Percentiles rank a stretch among this genome's conserved stretches.
These are phyloP conservation scores for Oropetium thomaeum DNA, from an alignment of 176 grass and related monocot species.

Conservation along the genomic window DNA sequence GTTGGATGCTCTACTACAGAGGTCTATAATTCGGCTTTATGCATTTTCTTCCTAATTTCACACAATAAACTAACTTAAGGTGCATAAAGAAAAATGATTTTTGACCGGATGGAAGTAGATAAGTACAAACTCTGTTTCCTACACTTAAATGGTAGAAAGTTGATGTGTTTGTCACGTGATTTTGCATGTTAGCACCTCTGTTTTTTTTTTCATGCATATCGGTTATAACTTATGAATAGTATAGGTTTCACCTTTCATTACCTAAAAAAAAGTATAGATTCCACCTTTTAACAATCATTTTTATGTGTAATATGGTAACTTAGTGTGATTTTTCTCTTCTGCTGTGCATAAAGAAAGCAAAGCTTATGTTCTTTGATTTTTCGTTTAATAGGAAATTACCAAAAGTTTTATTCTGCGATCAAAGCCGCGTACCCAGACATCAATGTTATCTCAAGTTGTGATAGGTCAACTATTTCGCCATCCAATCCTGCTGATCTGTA, in stretches of 20 bases:
- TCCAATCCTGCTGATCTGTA: slow-evolving; percentile 87
- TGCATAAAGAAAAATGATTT: not conserved
- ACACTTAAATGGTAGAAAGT: not conserved
- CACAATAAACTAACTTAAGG: not conserved
- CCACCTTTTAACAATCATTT: not conserved
- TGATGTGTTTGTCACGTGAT: not conserved
- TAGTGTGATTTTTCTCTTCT: not conserved
- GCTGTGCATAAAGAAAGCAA: slow-evolving; percentile 6
- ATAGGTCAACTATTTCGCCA: slow-evolving; percentile 56
- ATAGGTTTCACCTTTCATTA: no score
- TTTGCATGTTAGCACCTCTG: not conserved
- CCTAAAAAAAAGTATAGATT: no score
- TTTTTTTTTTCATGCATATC: not conserved
- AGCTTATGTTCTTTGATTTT: not conserved
- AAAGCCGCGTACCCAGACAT: slow-evolving; percentile 82
- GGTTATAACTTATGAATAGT: not conserved
- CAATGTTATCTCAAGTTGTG: slow-evolving; percentile 78
- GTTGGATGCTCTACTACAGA: slow-evolving; percentile 77
- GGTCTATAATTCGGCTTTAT: slow-evolving; percentile 38
- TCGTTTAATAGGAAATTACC: slow-evolving; percentile 63
- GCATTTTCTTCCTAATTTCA: not conserved
- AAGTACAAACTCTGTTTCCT: not conserved
- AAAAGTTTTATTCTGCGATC: slow-evolving; percentile 80
- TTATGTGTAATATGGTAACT: slow-evolving; percentile 13
- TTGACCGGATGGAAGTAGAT: not conserved